Conservation (phyloP, 1,139 yeast genomes). For the Kurtzmaniella quercitrusa region DNA sequence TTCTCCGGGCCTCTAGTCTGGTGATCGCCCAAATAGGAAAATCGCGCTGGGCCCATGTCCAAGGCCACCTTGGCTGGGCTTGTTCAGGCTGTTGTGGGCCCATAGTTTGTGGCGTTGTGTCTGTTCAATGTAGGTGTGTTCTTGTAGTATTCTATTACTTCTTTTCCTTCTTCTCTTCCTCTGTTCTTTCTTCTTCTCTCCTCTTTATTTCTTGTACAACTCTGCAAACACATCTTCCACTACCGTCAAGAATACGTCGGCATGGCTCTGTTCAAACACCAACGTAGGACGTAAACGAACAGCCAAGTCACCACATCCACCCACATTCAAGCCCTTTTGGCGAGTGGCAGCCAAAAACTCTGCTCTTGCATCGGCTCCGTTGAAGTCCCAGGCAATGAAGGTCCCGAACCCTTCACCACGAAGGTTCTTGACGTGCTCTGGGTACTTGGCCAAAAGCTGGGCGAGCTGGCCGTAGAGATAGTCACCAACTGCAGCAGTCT, state of each 20-base stretch:
- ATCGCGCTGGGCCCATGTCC: background rate
- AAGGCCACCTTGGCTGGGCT: too few species aligned
- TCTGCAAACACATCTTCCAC: slow-evolving; percentile 29
- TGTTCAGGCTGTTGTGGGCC: too few species aligned
- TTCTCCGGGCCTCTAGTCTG: too few species aligned
- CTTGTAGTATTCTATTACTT: too few species aligned
- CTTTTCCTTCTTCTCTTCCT: background rate
- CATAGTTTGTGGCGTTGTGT: too few species aligned
- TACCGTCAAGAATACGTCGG: slow-evolving; percentile 51
- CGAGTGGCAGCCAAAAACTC: slow-evolving; percentile 46
- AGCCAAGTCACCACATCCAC: slow-evolving; percentile 66
- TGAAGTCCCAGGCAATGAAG: slow-evolving; percentile 72
- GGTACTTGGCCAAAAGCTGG: slow-evolving; percentile 38
- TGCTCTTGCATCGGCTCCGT: slow-evolving; percentile 44
- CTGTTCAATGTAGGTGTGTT: too few species aligned
- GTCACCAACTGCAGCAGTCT: slow-evolving; percentile 55
- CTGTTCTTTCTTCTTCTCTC: background rate
- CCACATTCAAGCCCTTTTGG: slow-evolving; percentile 59
- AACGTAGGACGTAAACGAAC: slow-evolving; percentile 70
- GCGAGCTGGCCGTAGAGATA: slow-evolving; percentile 50
- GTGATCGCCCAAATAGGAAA: background rate
- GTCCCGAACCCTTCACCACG: slow-evolving; percentile 70
- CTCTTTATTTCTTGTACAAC: slow-evolving; percentile 3
- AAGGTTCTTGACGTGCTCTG: slow-evolving; percentile 44
- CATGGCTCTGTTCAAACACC: slow-evolving; percentile 64